Percentiles rank a stretch among this genome's conserved stretches.
These are phyloP conservation scores for Umbellularia californica DNA, from an alignment of 164 flowering plant species.

Conservation along the genomic window DNA sequence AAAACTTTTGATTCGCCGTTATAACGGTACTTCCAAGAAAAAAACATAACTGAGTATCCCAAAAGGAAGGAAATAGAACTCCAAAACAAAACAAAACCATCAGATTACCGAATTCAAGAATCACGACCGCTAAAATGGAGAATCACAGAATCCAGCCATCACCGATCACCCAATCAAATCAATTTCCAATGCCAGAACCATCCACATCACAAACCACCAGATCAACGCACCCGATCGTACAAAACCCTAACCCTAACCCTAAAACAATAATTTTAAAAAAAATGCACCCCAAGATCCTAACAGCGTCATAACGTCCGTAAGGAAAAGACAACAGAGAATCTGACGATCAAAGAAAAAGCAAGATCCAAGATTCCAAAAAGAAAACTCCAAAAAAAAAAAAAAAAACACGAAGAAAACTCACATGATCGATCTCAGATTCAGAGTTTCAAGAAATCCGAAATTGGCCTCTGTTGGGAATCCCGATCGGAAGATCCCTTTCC, in stretches of 20 bases:
- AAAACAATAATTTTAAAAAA: neutral
- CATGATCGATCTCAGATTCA: conserved; percentile 14
- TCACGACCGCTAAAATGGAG: no score
- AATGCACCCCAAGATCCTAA: neutral
- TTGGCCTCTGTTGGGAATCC: conserved; percentile 12
- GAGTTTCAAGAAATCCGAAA: conserved; percentile 10
- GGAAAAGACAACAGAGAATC: neutral
- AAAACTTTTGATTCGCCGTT: no score
- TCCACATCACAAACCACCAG: neutral
- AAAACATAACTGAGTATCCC: no score
- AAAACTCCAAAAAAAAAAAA: no score
- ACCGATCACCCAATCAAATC: neutral
- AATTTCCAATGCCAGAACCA: neutral
- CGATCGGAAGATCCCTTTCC: conserved; percentile 10
- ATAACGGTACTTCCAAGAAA: no score
- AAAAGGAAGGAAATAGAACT: no score
- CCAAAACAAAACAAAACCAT: no score
- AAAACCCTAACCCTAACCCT: no score
- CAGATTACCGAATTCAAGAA: no score
- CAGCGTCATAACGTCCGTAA: neutral
- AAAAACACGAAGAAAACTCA: neutral
- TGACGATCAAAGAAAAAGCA: neutral
- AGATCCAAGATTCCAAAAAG: neutral
- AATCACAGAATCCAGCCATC: neutral
- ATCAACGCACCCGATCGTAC: neutral